Evolutionary conservation across 2,329 filamentous ascomycete genomes (phyloP).

Genomic region (Botrytis paeoniae): DNA sequence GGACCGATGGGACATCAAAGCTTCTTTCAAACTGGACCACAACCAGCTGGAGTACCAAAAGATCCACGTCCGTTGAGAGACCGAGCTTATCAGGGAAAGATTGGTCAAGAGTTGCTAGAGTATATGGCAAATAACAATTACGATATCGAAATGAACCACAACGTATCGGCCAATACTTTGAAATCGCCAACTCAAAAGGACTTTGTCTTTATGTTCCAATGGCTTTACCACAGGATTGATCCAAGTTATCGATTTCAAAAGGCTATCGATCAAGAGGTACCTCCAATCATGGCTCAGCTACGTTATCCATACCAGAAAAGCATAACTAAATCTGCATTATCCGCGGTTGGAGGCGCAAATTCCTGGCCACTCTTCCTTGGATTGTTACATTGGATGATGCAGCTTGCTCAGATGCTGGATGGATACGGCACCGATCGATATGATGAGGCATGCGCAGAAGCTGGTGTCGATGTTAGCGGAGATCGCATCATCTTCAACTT

Average conservation of each 20-base stretch:
- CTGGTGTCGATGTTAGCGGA: conserved; percentile 79
- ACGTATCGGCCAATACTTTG: conserved; percentile 83
- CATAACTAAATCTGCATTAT: conserved; percentile 94
- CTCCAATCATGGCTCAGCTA: conserved; percentile 85
- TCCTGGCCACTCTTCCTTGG: conserved; percentile 88
- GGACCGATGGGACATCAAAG: conserved; percentile 77
- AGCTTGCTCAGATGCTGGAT: conserved; percentile 90
- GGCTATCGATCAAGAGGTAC: conserved; percentile 92
- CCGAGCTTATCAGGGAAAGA: conserved; percentile 71
- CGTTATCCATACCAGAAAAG: conserved; percentile 93
- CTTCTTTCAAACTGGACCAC: conserved; percentile 87
- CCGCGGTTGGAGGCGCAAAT: conserved; percentile 92
- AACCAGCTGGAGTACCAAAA: conserved; percentile 74
- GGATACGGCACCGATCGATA: conserved; percentile 75
- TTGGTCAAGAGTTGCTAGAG: conserved; percentile 86
- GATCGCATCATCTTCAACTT: conserved; percentile 96
- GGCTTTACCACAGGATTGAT: conserved; percentile 94
- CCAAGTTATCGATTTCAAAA: conserved; percentile 92
- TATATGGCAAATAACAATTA: conserved; percentile 94
- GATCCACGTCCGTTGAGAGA: conserved; percentile 88
- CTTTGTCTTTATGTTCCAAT: conserved; percentile 97
- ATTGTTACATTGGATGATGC: conserved; percentile 98
- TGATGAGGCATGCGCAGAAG: conserved; percentile 85
- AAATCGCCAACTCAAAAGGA: conserved; percentile 97
- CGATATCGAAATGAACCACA: conserved; percentile 96